Evolutionary conservation across 164 flowering plant species (phyloP).

Genomic region (Kalanchoe fedtschenkoi): DNA sequence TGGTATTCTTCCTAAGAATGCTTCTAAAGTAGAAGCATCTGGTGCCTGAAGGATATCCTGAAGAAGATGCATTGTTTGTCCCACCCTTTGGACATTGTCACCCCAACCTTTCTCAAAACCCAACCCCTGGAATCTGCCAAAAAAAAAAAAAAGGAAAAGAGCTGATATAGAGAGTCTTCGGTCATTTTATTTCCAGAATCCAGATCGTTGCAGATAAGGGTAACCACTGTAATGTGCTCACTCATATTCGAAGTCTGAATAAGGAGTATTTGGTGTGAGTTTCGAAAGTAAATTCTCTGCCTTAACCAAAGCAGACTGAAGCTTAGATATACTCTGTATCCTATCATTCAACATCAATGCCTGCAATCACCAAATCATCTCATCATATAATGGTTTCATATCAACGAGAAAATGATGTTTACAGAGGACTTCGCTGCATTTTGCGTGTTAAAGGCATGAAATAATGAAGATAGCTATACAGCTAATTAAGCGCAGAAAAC

Average conservation of each 20-base stretch:
- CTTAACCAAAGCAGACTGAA: conserved; percentile 54
- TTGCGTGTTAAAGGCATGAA: not conserved
- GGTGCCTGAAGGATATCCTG: conserved; percentile 93
- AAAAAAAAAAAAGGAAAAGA: not conserved
- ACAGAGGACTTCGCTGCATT: not conserved
- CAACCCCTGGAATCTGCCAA: conserved; percentile 78
- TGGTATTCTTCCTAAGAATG: conserved; percentile 81
- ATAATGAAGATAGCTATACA: not conserved
- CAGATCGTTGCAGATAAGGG: not conserved
- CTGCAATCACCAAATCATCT: conserved; percentile 24
- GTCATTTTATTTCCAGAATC: not conserved
- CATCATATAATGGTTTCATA: not conserved
- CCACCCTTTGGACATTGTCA: conserved; percentile 51
- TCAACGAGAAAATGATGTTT: not conserved
- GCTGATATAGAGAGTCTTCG: not conserved
- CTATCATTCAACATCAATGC: conserved; percentile 87
- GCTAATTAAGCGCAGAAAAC: not conserved
- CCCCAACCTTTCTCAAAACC: conserved; percentile 99
- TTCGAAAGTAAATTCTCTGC: conserved; percentile 75
- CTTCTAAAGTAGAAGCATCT: conserved; percentile 75
- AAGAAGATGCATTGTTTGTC: conserved; percentile 76
- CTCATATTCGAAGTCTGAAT: conserved; percentile 64
- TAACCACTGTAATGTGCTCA: conserved; percentile 31
- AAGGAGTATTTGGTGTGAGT: conserved; percentile 60
- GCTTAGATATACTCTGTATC: conserved; percentile 49